Conservation (phyloP, 441 rosid genomes). For the Erodium trifolium region DNA sequence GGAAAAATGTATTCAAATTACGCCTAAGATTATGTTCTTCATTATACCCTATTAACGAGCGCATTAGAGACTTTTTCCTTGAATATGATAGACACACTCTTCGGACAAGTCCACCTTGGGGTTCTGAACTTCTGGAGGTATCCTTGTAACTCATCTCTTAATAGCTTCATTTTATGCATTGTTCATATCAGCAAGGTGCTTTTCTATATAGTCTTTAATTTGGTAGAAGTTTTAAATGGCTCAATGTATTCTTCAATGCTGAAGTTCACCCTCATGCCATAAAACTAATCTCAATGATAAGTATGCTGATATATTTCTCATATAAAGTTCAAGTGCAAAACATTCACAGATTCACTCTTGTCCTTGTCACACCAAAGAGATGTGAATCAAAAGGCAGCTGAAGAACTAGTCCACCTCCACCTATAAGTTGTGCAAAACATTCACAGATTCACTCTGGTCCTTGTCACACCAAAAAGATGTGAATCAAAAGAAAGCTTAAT, state of each 20-base stretch:
- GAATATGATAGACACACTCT: constrained; percentile 98
- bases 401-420: too few relatives aligned
- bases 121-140: constrained; percentile 99
- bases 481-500: too few relatives aligned
- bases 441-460: not conserved
- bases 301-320: not conserved
- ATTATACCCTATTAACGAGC: constrained; percentile 85
- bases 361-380: not conserved
- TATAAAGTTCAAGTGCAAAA: not conserved
- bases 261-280: constrained; percentile 7
- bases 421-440: not conserved
- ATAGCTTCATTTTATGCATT: constrained; percentile 2
- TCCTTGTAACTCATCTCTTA: constrained; percentile 15
- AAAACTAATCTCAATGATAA: not conserved
- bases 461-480: not conserved
- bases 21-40: constrained; percentile 94
- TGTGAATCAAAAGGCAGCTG: too few relatives aligned
- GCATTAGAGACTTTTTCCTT: constrained; percentile 92
- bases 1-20: constrained; percentile 76
- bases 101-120: constrained; percentile 98
- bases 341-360: not conserved
- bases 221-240: constrained; percentile 5
- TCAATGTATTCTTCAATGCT: not conserved
- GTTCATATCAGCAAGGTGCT: not conserved
- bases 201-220: constrained; percentile 8